Evolutionary conservation across 176 grass and related monocot species (phyloP).

Genomic region (Bromus sterilis): DNA sequence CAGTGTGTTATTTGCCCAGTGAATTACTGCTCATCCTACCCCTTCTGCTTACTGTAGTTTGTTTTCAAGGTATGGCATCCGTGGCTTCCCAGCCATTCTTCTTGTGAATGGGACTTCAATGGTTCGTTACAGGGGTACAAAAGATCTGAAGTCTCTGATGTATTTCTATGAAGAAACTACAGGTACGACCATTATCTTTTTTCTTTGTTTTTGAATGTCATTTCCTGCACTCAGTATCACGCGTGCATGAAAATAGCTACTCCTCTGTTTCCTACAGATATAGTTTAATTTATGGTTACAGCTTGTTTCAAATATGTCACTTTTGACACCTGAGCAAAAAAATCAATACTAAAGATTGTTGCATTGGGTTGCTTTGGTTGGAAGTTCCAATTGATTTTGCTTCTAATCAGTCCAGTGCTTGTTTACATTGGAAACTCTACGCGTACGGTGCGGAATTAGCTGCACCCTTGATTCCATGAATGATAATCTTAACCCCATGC

Average conservation of each 20-base stretch:
- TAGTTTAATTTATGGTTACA: not conserved
- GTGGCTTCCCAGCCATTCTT: conserved; percentile 65
- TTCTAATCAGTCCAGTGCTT: not conserved
- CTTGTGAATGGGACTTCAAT: conserved; percentile 41
- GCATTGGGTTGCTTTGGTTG: not conserved
- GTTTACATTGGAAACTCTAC: not conserved
- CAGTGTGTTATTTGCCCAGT: conserved; percentile 12
- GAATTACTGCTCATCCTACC: conserved; percentile 9
- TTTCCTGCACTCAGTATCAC: not conserved
- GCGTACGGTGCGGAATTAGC: not conserved
- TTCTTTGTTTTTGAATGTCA: not conserved
- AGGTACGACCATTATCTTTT: conserved; percentile 25
- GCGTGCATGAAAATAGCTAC: not conserved
- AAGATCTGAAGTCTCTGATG: conserved; percentile 53
- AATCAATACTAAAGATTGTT: not conserved
- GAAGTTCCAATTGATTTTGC: not conserved
- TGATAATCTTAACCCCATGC: not conserved
- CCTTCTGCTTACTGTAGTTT: conserved; percentile 41
- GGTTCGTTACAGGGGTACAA: conserved; percentile 49
- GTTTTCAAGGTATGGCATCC: conserved; percentile 82
- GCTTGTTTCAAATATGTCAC: conserved; percentile 2
- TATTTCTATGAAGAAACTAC: conserved; percentile 69
- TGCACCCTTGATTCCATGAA: not conserved
- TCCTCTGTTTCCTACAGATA: not conserved
- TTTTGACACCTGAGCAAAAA: not conserved